These are phyloP conservation scores for Nasturtium officinale DNA, from an alignment of 345 rosid species.

Conservation along the genomic window DNA sequence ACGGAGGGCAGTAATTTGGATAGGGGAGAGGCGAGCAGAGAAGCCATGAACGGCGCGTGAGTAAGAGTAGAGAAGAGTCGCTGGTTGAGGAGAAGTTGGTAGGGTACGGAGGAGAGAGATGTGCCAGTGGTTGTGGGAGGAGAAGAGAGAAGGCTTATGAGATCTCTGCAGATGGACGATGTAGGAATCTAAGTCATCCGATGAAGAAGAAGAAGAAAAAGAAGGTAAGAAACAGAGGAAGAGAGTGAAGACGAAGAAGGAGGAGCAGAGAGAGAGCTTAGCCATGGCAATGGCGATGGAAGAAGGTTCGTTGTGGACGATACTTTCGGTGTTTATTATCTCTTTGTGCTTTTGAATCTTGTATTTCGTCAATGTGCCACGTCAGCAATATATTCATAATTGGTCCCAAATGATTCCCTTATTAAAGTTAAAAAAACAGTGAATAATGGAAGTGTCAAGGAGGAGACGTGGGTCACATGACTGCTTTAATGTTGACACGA, in stretches of 20 bases:
- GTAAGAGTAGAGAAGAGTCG: slow-evolving; percentile 70
- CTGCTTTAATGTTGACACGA: slow-evolving; percentile 33
- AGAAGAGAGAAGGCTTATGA: slow-evolving; percentile 66
- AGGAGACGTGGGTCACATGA: slow-evolving; percentile 42
- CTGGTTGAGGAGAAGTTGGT: slow-evolving; percentile 58
- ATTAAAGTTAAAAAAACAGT: background rate
- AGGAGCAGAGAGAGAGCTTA: slow-evolving; percentile 28
- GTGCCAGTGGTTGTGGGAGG: slow-evolving; percentile 71
- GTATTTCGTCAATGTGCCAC: slow-evolving; percentile 27
- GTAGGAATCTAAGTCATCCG: slow-evolving; percentile 48
- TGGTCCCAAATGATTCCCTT: slow-evolving; percentile 13
- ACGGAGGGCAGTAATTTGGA: slow-evolving; percentile 53
- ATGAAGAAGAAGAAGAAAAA: slow-evolving; percentile 20
- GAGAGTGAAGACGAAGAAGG: slow-evolving; percentile 40
- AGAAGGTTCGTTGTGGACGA: slow-evolving; percentile 13
- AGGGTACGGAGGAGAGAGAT: slow-evolving; percentile 60
- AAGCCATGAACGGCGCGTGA: slow-evolving; percentile 65
- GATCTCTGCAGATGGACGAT: slow-evolving; percentile 64
- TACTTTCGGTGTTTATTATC: background rate
- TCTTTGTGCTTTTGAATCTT: slow-evolving; percentile 15
- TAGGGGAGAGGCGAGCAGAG: slow-evolving; percentile 68
- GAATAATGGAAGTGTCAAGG: slow-evolving; percentile 1
- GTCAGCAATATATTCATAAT: slow-evolving; percentile 29
- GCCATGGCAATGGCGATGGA: slow-evolving; percentile 36
- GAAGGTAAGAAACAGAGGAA: slow-evolving; percentile 24